Conservation (phyloP, 2,329 filamentous ascomycete genomes). For the Cytospora chrysosperma region DNA sequence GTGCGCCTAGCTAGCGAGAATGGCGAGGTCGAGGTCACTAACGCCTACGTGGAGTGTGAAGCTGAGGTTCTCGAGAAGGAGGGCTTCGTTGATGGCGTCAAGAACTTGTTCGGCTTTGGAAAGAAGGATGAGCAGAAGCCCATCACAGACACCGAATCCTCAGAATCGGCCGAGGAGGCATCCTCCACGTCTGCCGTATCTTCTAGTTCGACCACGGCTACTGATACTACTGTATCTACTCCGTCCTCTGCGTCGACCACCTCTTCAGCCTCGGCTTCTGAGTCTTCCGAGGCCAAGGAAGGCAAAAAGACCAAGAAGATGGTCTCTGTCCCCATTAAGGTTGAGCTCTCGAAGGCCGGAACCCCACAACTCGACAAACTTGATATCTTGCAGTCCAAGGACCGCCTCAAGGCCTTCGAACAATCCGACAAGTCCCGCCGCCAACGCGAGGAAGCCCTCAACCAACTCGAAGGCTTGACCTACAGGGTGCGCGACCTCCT, state of each 20-base stretch:
- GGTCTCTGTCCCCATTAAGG: slow-evolving; percentile 52
- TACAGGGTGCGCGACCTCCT: slow-evolving; percentile 85
- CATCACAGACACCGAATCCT: slow-evolving; percentile 59
- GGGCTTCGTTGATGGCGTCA: slow-evolving; percentile 87
- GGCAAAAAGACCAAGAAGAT: slow-evolving; percentile 61
- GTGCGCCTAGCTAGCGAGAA: slow-evolving; percentile 70
- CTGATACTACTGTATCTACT: slow-evolving; percentile 36
- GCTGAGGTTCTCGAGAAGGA: slow-evolving; percentile 71
- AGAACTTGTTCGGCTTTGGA: slow-evolving; percentile 93
- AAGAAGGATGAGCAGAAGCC: slow-evolving; percentile 84
- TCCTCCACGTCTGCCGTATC: slow-evolving; percentile 41
- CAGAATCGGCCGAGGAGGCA: slow-evolving; percentile 44
- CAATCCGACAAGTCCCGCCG: slow-evolving; percentile 76
- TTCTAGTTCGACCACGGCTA: slow-evolving; percentile 34
- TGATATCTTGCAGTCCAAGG: slow-evolving; percentile 54
- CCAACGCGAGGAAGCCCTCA: slow-evolving; percentile 80
- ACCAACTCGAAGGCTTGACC: slow-evolving; percentile 89
- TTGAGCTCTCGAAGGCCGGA: slow-evolving; percentile 50
- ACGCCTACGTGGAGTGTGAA: slow-evolving; percentile 82
- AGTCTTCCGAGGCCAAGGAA: slow-evolving; percentile 50
- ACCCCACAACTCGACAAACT: slow-evolving; percentile 48
- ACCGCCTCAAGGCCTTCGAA: slow-evolving; percentile 81
- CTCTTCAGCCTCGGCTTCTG: slow-evolving; percentile 47
- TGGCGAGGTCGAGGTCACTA: slow-evolving; percentile 76
- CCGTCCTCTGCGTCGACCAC: slow-evolving; percentile 30